Evolutionary conservation across 177 flowering plant species (phyloP), one percentile per base, ranked within the genome.

Genomic region (Telopea speciosissima): DNA sequence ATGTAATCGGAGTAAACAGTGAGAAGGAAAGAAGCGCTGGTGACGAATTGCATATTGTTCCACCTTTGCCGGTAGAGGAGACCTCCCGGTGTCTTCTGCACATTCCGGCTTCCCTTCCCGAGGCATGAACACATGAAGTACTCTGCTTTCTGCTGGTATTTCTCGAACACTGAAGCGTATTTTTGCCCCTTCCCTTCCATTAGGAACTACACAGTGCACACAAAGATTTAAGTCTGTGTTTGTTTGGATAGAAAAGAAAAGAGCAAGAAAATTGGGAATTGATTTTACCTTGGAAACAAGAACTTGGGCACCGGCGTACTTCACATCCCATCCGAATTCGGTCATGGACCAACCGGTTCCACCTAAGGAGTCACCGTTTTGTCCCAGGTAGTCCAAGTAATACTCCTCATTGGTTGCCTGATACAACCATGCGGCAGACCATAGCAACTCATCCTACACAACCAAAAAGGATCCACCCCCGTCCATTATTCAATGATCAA

Each of bases 1-100:
- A 90, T 82, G 22, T 87, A 86, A 71, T 92, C 96, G 16, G 96
- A 87, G 83, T 92, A 92, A 62, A 83, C 90, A 1, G 91, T 81
- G 5, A 84, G 75, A 5, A 90, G 81, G 83, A 90, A 92, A 0
- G 97, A 85, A 22, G 97, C 87, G 61, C 88, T 83, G 31, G 84
- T 80, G 6, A 83, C 86, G 70, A 79, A 85, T 63, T 85, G 88
- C 79, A 85, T 36, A 72, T 83, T 81, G 82, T 83, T 83, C 88
- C 88, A 85, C 25, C 78, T 60, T 68, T 81, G 85, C 1, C 78
- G 67, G 77, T 75, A 85, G 28, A 83, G 77, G 19, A 85, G 76
- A 33, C 88, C 88, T 14, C 83, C 86, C 0, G 88, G 86, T 12
- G 83, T 85, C 73, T 75, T 83, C 58, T 77, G 77, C 8, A 79